These are phyloP conservation scores for Kazachstania viticola DNA, from an alignment of 805 yeast species.

Conservation along the genomic window DNA sequence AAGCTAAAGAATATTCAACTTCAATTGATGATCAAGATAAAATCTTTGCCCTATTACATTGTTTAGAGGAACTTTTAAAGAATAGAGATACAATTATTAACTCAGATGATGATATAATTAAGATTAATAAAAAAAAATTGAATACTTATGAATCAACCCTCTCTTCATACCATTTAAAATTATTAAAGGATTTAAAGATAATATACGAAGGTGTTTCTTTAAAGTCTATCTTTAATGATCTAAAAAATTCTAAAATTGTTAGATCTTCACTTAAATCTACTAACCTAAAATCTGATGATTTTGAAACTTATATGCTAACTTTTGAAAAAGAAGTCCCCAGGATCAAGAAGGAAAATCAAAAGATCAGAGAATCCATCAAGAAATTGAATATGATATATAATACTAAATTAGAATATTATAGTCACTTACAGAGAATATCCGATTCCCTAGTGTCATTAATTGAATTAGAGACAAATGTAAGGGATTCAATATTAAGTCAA, in stretches of 20 bases:
- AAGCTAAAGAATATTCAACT: slow-evolving; percentile 69
- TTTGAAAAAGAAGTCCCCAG: slow-evolving; percentile 13
- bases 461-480: slow-evolving; percentile 12
- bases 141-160: slow-evolving; percentile 11
- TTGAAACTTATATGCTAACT: slow-evolving; percentile 18
- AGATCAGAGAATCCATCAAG: slow-evolving; percentile 33
- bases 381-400: slow-evolving; percentile 59
- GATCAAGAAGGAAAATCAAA: slow-evolving; percentile 17
- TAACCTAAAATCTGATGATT: slow-evolving; percentile 6
- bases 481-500: slow-evolving; percentile 11
- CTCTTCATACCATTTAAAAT: slow-evolving; percentile 23
- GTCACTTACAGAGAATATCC: slow-evolving; percentile 74
- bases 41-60: slow-evolving; percentile 46
- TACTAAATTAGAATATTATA: slow-evolving; percentile 69
- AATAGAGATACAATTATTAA: slow-evolving; percentile 30
- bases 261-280: slow-evolving; percentile 4
- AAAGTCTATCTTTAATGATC: slow-evolving; percentile 23
- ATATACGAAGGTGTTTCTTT: slow-evolving; percentile 17
- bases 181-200: slow-evolving; percentile 17
- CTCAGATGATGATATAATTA: slow-evolving; percentile 17
- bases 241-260: slow-evolving; percentile 22
- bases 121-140: slow-evolving; percentile 9
- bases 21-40: slow-evolving; percentile 68
- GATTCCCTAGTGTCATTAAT: slow-evolving; percentile 58
- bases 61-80: slow-evolving; percentile 35